Conservation (phyloP, 192 early-diverging fungal genomes). For the Entrophospora sp. region DNA sequence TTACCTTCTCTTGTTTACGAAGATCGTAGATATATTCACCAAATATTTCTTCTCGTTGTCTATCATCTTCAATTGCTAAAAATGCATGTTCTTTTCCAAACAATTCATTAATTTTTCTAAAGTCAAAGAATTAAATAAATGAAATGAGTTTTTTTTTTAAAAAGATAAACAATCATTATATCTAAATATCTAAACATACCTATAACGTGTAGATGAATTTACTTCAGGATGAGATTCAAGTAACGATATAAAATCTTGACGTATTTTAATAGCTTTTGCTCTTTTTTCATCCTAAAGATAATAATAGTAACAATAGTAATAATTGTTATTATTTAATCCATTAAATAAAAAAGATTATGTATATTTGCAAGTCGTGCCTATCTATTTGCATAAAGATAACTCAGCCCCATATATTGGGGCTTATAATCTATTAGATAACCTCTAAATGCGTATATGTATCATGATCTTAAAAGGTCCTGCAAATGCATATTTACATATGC, state of each 20-base stretch:
- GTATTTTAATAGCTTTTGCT: constrained; percentile 38
- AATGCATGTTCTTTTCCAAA: constrained; percentile 59
- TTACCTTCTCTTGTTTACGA: constrained; percentile 54
- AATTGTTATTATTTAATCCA: too few relatives aligned
- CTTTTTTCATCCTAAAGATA: constrained; percentile 38
- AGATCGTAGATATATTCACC: constrained; percentile 65
- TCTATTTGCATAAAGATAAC: background rate
- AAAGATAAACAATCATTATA: too few relatives aligned
- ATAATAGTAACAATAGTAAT: too few relatives aligned
- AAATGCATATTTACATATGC: too few relatives aligned
- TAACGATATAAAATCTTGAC: constrained; percentile 45
- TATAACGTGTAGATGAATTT: constrained; percentile 45
- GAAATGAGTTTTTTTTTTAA: too few relatives aligned
- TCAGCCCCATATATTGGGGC: too few relatives aligned
- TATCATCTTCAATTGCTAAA: constrained; percentile 46
- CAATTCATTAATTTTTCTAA: constrained; percentile 31
- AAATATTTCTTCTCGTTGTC: constrained; percentile 55
- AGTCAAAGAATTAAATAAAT: background rate
- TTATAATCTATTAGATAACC: too few relatives aligned
- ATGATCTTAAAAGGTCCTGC: too few relatives aligned
- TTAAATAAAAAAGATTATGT: too few relatives aligned
- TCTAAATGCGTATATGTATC: too few relatives aligned
- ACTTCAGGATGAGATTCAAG: constrained; percentile 43
- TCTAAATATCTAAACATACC: too few relatives aligned
- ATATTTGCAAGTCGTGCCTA: too few relatives aligned